phyloP scores from a whole-genome alignment of 306 rosid species.

The Sechiopsis laciniata region DNA sequence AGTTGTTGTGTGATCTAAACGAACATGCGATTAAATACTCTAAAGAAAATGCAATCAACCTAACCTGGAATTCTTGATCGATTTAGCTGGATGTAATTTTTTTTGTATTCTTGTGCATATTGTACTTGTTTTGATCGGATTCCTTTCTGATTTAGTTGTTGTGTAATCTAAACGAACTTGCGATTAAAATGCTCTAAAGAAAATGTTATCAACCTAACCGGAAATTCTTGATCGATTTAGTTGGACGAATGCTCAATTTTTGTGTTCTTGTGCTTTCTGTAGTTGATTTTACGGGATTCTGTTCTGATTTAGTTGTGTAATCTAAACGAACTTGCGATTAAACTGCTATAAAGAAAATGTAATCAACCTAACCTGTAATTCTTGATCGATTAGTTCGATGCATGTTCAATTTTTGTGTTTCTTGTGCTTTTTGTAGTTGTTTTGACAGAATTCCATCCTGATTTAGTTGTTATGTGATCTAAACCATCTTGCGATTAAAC shows the following conservation, averaged over 20 bases:
- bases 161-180: not conserved
- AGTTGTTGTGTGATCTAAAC: not conserved
- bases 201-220: not conserved
- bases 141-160: not conserved
- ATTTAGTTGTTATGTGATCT: not conserved
- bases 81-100: not conserved
- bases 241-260: not conserved
- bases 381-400: not conserved
- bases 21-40: too few species aligned
- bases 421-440: not conserved
- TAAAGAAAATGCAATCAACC: not conserved
- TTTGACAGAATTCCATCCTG: too few species aligned
- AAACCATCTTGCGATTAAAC: not conserved
- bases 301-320: not conserved
- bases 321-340: too few species aligned
- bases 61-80: too few species aligned
- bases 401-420: not conserved
- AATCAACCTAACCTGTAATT: not conserved
- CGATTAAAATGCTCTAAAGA: not conserved
- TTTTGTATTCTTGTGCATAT: not conserved
- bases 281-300: not conserved
- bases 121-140: not conserved
- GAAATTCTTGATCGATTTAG: not conserved
- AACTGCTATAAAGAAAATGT: not conserved
- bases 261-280: too few species aligned